Conservation (phyloP, 495 filamentous ascomycete genomes). For the Penicillium paradoxum region DNA sequence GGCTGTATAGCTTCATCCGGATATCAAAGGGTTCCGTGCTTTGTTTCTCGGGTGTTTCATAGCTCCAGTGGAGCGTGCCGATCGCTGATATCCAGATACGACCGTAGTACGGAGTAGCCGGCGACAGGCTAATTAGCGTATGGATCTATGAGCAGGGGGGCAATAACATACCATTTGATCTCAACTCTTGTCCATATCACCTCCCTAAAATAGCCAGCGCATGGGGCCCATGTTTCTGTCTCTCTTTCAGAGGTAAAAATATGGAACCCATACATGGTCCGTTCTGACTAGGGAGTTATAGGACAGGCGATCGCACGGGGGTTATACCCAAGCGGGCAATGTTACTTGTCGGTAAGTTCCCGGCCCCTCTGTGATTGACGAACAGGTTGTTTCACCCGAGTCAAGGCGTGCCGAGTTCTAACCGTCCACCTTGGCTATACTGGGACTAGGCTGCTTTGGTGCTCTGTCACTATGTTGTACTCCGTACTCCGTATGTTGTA, state of each 20-base stretch:
- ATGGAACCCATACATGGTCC: neutral
- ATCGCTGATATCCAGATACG: conserved; percentile 7
- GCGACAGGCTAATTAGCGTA: neutral
- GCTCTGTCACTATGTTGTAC: neutral
- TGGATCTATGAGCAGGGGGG: neutral
- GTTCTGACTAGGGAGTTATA: neutral
- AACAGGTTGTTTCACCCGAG: conserved; percentile 27
- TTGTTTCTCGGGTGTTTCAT: conserved; percentile 4
- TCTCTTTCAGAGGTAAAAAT: neutral
- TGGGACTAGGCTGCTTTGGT: neutral
- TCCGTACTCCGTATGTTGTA: neutral
- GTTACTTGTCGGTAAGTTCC: conserved; percentile 15
- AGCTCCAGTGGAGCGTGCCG: neutral
- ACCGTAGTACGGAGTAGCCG: no score
- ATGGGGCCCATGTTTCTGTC: neutral
- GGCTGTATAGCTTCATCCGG: conserved; percentile 1
- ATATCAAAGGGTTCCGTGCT: neutral
- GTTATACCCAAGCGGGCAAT: conserved; percentile 14
- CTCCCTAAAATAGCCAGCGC: conserved; percentile 8
- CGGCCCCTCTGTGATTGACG: conserved; percentile 15
- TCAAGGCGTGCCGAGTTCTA: neutral
- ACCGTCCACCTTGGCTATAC: neutral
- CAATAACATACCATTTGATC: neutral
- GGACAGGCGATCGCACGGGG: conserved; percentile 17
- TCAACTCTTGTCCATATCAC: neutral